Conservation (phyloP, 2,329 filamentous ascomycete genomes). For the Bimuria novae-zelandiae region DNA sequence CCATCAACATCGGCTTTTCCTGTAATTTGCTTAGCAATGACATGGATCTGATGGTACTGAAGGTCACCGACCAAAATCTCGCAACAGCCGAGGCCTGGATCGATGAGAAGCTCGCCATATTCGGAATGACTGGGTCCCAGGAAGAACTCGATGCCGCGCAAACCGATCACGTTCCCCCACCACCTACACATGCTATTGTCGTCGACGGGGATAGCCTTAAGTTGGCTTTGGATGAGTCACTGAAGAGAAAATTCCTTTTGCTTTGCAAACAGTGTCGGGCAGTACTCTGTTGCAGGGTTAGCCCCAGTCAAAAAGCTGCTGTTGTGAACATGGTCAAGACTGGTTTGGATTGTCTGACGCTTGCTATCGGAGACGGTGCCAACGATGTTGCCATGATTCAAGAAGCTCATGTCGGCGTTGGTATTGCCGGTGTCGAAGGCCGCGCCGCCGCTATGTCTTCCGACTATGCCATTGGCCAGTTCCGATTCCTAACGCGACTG, state of each 20-base stretch:
- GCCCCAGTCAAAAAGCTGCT: constrained; percentile 94
- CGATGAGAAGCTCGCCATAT: constrained; percentile 71
- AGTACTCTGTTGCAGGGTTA: constrained; percentile 96
- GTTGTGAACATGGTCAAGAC: constrained; percentile 95
- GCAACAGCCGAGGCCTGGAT: constrained; percentile 70
- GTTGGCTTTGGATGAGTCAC: constrained; percentile 76
- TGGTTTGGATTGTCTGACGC: constrained; percentile 92
- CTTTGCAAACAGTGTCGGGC: constrained; percentile 97
- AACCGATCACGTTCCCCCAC: constrained; percentile 82
- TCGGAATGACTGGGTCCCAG: constrained; percentile 81
- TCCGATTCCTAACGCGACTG: constrained; percentile 79
- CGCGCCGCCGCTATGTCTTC: constrained; percentile 83
- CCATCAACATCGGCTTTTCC: constrained; percentile 99
- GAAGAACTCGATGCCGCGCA: constrained; percentile 80
- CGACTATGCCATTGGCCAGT: constrained; percentile 88
- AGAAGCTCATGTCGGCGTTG: constrained; percentile 85
- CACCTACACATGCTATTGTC: constrained; percentile 86
- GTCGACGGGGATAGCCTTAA: constrained; percentile 95
- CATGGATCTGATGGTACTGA: constrained; percentile 94
- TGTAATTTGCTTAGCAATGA: constrained; percentile 97
- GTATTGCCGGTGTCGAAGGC: constrained; percentile 85
- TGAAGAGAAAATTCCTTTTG: constrained; percentile 91
- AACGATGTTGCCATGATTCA: constrained; percentile 96
- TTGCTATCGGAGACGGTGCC: constrained; percentile 86
- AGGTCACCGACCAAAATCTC: constrained; percentile 75